phyloP scores from a whole-genome alignment of 177 flowering plant species.

The Telopea speciosissima region DNA sequence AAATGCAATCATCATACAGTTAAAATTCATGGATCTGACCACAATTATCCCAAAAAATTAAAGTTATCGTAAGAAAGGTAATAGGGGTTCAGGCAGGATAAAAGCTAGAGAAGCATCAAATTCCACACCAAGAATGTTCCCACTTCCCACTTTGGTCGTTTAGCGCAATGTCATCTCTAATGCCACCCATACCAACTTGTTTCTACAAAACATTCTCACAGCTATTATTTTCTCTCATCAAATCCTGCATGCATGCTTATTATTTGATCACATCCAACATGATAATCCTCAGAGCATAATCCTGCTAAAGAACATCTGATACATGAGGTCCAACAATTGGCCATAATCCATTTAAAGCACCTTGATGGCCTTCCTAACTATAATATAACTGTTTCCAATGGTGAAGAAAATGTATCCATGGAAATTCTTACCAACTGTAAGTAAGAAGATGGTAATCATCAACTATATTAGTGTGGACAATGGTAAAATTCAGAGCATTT shows the following conservation, averaged over 20 bases:
- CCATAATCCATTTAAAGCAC: not conserved
- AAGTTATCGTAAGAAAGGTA: not conserved
- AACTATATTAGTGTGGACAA: not conserved
- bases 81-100: not conserved
- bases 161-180: not conserved
- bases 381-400: not conserved
- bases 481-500: not conserved
- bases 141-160: not conserved
- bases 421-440: too few species aligned
- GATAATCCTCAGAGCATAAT: not conserved
- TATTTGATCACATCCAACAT: not conserved
- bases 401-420: too few species aligned
- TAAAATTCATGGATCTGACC: not conserved
- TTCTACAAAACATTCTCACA: not conserved
- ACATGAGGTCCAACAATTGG: not conserved
- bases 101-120: not conserved
- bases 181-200: not conserved
- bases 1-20: conserved; percentile 14
- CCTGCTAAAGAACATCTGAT: not conserved
- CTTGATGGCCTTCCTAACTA: not conserved
- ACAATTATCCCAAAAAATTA: not conserved
- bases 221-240: not conserved
- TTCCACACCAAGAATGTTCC: not conserved
- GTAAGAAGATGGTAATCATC: not conserved
- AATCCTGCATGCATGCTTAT: not conserved